A percentile compares a stretch with the other conserved stretches of the same genome.
Evolutionary conservation across 306 rosid species (phyloP).

Genomic region (Echinosophora koreensis): DNA sequence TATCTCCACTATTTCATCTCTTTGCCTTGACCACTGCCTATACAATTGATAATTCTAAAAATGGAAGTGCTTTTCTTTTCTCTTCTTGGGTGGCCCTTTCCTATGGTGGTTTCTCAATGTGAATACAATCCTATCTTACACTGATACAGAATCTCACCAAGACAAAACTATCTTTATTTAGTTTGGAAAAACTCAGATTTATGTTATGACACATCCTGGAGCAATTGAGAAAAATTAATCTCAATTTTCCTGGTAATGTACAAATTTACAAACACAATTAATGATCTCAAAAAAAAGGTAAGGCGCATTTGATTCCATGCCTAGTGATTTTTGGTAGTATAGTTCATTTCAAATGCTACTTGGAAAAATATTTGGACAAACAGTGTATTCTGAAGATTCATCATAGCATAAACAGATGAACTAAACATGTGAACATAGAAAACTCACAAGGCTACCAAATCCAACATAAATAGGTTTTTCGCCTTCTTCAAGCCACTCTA

Average conservation of each 20-base stretch:
- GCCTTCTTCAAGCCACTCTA: conserved; percentile 85
- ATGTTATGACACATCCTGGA: conserved; percentile 21
- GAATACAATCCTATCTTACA: conserved; percentile 18
- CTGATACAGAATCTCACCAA: conserved; percentile 23
- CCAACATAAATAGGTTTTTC: conserved; percentile 82
- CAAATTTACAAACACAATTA: conserved; percentile 18
- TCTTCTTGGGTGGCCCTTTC: conserved; percentile 4
- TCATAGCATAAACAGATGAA: conserved; percentile 34
- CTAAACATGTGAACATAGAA: conserved; percentile 41
- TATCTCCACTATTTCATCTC: conserved; percentile 6
- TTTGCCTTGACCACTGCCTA: conserved; percentile 23
- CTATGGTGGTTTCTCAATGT: conserved; percentile 13
- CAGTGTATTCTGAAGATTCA: conserved; percentile 31
- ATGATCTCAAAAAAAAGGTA: conserved; percentile 19
- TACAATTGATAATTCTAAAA: conserved; percentile 7
- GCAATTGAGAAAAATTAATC: not conserved
- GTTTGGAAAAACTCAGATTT: conserved; percentile 14
- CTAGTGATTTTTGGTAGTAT: conserved; percentile 2
- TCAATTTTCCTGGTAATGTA: conserved; percentile 26
- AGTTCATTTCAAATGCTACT: not conserved
- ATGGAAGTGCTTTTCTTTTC: conserved; percentile 20
- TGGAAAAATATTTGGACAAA: conserved; percentile 16
- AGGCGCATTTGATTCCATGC: conserved; percentile 31
- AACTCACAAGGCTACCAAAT: conserved; percentile 98
- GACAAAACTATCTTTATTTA: conserved; percentile 10